phyloP scores from a whole-genome alignment of 1,284 basidiomycete species.

The Bjerkandera adusta region DNA sequence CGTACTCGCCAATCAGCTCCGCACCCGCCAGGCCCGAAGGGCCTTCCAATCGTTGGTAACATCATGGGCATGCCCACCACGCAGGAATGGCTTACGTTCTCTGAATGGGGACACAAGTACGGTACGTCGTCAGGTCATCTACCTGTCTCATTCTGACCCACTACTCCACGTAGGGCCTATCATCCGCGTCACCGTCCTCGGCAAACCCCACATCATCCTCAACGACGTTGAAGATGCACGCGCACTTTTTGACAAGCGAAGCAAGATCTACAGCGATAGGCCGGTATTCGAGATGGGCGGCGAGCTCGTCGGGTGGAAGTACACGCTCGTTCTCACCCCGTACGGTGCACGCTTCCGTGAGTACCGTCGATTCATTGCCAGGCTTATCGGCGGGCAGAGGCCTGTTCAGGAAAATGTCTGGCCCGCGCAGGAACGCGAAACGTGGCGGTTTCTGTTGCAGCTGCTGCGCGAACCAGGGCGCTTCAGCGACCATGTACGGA shows the following conservation, averaged over 20 bases:
- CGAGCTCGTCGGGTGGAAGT: conserved; percentile 68
- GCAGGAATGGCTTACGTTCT: conserved; percentile 20
- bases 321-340: conserved; percentile 56
- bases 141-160: neutral
- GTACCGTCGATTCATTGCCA: conserved; percentile 50
- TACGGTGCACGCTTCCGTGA: conserved; percentile 63
- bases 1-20: too few species aligned
- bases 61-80: conserved; percentile 19
- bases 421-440: too few species aligned
- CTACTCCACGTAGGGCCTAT: conserved; percentile 21
- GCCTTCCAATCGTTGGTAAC: conserved; percentile 24
- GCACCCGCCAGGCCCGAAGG: conserved; percentile 32
- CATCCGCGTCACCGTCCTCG: conserved; percentile 48
- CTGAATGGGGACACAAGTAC: conserved; percentile 21
- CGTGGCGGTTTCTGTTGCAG: too few species aligned
- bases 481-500: conserved; percentile 30
- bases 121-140: conserved; percentile 20
- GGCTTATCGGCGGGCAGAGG: too few species aligned
- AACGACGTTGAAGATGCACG: conserved; percentile 52
- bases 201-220: conserved; percentile 58
- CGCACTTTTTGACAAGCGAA: conserved; percentile 68
- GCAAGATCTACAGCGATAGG: conserved; percentile 64
- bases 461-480: too few species aligned
- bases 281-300: conserved; percentile 40
- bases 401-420: too few species aligned